Conservation (phyloP, 441 rosid species). For the Adansonia rubrostipa region DNA sequence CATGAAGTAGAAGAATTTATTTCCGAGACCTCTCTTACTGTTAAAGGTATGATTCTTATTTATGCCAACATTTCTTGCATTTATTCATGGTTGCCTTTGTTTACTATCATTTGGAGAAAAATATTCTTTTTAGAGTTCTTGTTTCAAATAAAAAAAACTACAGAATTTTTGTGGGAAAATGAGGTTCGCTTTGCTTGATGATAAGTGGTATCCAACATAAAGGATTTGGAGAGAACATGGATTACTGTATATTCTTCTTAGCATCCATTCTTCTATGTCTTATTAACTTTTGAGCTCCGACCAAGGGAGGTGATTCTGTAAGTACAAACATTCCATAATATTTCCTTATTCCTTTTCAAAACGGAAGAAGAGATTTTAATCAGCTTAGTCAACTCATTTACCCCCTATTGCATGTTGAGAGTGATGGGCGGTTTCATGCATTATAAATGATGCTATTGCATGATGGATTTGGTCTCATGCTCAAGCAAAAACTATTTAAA, state of each 20-base stretch:
- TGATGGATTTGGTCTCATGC: no score
- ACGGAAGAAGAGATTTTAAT: slow-evolving; percentile 5
- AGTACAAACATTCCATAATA: slow-evolving; percentile 24
- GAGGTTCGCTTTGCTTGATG: slow-evolving; percentile 76
- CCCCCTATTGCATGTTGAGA: slow-evolving; percentile 7
- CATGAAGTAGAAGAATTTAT: slow-evolving; percentile 38
- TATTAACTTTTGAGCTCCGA: slow-evolving; percentile 84
- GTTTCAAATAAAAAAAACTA: slow-evolving; percentile 61
- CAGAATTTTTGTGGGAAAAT: slow-evolving; percentile 80
- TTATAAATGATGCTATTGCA: no score
- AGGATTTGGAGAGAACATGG: slow-evolving; percentile 49
- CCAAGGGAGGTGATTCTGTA: slow-evolving; percentile 87
- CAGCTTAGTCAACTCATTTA: background rate
- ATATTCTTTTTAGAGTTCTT: slow-evolving; percentile 16
- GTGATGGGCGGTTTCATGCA: slow-evolving; percentile 11
- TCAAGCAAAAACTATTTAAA: no score
- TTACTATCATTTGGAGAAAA: slow-evolving; percentile 16
- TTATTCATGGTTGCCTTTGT: slow-evolving; percentile 6
- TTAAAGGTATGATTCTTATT: slow-evolving; percentile 60
- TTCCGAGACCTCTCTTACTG: slow-evolving; percentile 65
- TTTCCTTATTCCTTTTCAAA: slow-evolving; percentile 14
- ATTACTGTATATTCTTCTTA: slow-evolving; percentile 73
- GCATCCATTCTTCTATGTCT: slow-evolving; percentile 85
- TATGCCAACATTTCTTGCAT: slow-evolving; percentile 10
- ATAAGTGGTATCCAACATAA: slow-evolving; percentile 76